Evolutionary conservation across 768 basidiomycete genomes (phyloP), one percentile per base, ranked within the genome.

Genomic region (Leccinum uliginosum): DNA sequence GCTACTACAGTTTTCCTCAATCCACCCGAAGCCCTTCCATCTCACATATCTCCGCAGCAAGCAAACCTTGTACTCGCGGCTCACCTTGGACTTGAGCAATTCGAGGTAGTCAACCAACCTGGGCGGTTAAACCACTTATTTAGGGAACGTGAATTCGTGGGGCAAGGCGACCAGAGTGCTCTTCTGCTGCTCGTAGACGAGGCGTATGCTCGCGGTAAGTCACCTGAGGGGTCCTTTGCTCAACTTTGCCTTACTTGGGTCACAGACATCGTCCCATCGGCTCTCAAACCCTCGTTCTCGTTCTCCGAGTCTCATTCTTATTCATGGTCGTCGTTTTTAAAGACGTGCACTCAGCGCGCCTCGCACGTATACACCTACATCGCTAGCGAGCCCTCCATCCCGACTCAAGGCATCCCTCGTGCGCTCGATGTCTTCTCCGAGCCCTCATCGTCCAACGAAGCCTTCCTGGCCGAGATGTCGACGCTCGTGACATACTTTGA

Each of bases 31-130:
- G 65, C 68, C 12, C 64, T 76, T 45, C 75, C 71, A 1, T 63
- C 79, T 5, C 71, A 61, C 19, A 71, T 84, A 24, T 78, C 81
- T 19, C 74, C 78, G 26, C 75, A 79, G 43, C 80, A 82, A 50
- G 85, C 85, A 44, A 83, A 79, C 62, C 77, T 81, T 34, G 81
- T 77, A 6, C 74, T 91, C 30, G 81, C 87, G 19, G 81, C 80
- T 53, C 87, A 91, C 67, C 79, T 91, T 11, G 83, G 85, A n/a
- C 78, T 90, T 6, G 89, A 90, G 62, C 71, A 71, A 19, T 84
- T 85, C 61, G 85, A 87, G 65, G 71, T 75, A 24, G 68, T 83
- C 27, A 74, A 75, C 57, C 67, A 72, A 51, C 59, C 67, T 27
- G 60, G 63, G 49, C 56, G 66, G 29, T 27, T 65, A 8, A 49